These are phyloP conservation scores for Chrysoporthe deuterocubensis DNA, from an alignment of 2,329 filamentous ascomycete genomes.

Conservation along the genomic window DNA sequence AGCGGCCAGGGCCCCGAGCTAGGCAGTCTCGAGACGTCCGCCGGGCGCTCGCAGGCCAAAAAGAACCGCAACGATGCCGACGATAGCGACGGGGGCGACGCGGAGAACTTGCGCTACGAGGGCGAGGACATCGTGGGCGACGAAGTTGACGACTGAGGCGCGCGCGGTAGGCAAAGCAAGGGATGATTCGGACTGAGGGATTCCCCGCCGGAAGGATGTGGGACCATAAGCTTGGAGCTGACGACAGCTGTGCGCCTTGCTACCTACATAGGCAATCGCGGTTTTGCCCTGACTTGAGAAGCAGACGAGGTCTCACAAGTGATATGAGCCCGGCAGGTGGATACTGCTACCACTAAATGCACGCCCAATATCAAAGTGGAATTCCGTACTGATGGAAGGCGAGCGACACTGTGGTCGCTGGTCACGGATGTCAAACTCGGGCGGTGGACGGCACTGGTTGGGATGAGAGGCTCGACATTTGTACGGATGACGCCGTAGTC, in stretches of 20 bases:
- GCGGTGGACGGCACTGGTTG: not conserved
- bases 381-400: not conserved
- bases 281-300: not conserved
- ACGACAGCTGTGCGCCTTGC: slow-evolving; percentile 5
- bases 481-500: slow-evolving; percentile 27
- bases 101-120: slow-evolving; percentile 58
- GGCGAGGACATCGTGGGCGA: slow-evolving; percentile 58
- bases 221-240: slow-evolving; percentile 16
- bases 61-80: slow-evolving; percentile 34
- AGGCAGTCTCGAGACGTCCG: slow-evolving; percentile 15
- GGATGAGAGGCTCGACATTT: not conserved
- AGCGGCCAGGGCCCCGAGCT: slow-evolving; percentile 19
- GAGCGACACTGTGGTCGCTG: not conserved
- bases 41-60: slow-evolving; percentile 11
- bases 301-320: slow-evolving; percentile 5
- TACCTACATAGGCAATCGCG: slow-evolving; percentile 4
- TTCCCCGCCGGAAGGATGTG: slow-evolving; percentile 3
- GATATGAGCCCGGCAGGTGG: not conserved
- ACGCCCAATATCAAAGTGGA: not conserved
- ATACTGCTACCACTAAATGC: slow-evolving; percentile 6
- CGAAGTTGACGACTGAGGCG: slow-evolving; percentile 59
- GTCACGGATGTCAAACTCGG: not conserved
- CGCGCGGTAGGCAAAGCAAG: not conserved
- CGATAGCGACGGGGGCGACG: slow-evolving; percentile 56
- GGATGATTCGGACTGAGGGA: not conserved